phyloP scores from a whole-genome alignment of 176 grass and related monocot species.

The Ensete ventricosum region DNA sequence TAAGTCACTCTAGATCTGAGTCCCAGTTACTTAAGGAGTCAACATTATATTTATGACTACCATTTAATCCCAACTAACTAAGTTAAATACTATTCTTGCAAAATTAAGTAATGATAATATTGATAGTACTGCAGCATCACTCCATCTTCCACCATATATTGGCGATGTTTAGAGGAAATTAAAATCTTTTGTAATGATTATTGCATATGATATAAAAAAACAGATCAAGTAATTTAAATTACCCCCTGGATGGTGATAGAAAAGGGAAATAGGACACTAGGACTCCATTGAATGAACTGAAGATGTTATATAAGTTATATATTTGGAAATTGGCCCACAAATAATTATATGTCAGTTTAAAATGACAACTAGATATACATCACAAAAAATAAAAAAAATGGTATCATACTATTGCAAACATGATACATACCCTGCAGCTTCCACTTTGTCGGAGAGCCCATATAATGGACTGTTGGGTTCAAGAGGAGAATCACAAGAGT shows the following conservation, averaged over 20 bases:
- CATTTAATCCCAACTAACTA: too few relatives aligned
- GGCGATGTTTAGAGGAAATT: not conserved
- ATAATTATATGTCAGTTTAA: not conserved
- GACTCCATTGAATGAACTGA: not conserved
- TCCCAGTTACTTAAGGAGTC: too few relatives aligned
- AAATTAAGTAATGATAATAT: too few relatives aligned
- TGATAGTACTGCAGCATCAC: not conserved
- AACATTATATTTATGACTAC: too few relatives aligned
- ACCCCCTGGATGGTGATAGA: not conserved
- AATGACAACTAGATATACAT: not conserved
- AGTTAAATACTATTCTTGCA: too few relatives aligned
- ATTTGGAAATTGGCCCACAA: not conserved
- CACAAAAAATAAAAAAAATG: not conserved
- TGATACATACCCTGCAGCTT: constrained; percentile 40
- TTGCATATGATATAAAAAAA: not conserved
- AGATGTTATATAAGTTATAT: not conserved
- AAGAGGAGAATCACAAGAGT: constrained; percentile 96
- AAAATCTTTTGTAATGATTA: not conserved
- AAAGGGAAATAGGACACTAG: not conserved
- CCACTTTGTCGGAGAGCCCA: constrained; percentile 26
- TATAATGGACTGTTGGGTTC: constrained; percentile 90
- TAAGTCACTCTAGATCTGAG: too few relatives aligned
- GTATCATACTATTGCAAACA: constrained; percentile 1
- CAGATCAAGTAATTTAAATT: too few relatives aligned
- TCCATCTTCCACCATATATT: not conserved